Evolutionary conservation across 2,329 filamentous ascomycete species (phyloP), one percentile per base, ranked within the genome.

Genomic region (Ophiostoma perfectum): DNA sequence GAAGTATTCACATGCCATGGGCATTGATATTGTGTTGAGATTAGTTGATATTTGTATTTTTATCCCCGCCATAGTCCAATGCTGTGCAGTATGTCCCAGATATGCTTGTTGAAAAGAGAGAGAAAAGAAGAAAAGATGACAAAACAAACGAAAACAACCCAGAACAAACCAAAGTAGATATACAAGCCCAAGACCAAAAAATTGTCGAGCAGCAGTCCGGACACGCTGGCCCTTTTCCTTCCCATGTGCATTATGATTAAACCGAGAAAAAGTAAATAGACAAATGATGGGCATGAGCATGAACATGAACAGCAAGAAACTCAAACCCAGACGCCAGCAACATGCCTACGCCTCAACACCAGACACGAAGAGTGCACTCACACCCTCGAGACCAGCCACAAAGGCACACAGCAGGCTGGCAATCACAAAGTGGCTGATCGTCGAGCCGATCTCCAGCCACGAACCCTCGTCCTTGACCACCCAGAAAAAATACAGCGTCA

Each of bases 401-500:
- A 99, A 99, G 8, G 96, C 88, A 73, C 93, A 95, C 62, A 98
- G 76, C 73, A 92, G 78, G 78, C 92, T 97, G 18, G 93, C 94
- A 79, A 99, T 98, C 70, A 88, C 88, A 78, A 98, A 99, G 77
- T 98, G 93, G 75, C 88, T 96, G 73, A 99, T 99, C 3, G 92
- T 97, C 41, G 92, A 96, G 44, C 95, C 95, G 76, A 99, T 99
- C 76, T 99, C 95, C 70, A 99, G 80, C 95, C 95, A 99, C 36
- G 90, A 95, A 0, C 95, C 95, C 77, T 99, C 95, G 74, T 99
- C 95, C 75, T 90, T 91, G 63, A 99, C 95, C 74, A 97, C 92
- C 88, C 92, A 99, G 80, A 99, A 99, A 81, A 99, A 99, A 74
- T 95, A 92, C 66, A 99, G 83, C 3, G 95, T 98, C 76, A 98